Evolutionary conservation across 495 filamentous ascomycete genomes (phyloP).

Genomic region (Apodospora peruviana): DNA sequence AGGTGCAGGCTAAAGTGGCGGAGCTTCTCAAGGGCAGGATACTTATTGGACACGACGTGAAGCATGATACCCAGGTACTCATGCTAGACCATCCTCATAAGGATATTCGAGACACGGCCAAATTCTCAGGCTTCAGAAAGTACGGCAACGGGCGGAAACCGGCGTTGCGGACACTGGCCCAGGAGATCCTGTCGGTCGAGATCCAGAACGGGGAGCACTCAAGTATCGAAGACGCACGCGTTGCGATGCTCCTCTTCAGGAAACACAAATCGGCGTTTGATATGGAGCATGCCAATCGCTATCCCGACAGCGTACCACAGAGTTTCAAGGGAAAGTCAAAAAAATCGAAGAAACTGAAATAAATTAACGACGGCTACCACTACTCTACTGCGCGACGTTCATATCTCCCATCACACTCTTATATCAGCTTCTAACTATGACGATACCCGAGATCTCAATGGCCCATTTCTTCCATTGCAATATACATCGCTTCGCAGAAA

Average conservation of each 20-base stretch:
- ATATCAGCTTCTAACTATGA: neutral
- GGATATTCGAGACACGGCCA: conserved; percentile 80
- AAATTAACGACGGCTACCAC: neutral
- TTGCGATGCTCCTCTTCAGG: conserved; percentile 80
- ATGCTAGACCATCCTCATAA: conserved; percentile 67
- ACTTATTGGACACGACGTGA: conserved; percentile 84
- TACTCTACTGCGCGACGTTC: neutral
- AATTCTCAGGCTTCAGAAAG: conserved; percentile 64
- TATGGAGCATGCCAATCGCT: conserved; percentile 61
- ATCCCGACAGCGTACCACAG: conserved; percentile 31
- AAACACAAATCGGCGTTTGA: conserved; percentile 80
- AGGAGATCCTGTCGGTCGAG: conserved; percentile 71
- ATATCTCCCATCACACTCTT: too few species aligned
- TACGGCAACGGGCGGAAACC: conserved; percentile 75
- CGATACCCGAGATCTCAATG: too few species aligned
- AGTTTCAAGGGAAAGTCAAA: conserved; percentile 18
- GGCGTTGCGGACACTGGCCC: conserved; percentile 65
- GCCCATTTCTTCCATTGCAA: too few species aligned
- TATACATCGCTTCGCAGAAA: too few species aligned
- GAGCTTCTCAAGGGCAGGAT: conserved; percentile 67
- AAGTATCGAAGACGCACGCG: conserved; percentile 80
- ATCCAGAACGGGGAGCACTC: conserved; percentile 71
- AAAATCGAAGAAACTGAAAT: conserved; percentile 12
- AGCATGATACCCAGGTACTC: conserved; percentile 76
- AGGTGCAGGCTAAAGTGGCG: conserved; percentile 68